Evolutionary conservation across 2,329 filamentous ascomycete genomes (phyloP), one percentile per base, ranked within the genome.

Genomic region (Mycosphaerella sp.): DNA sequence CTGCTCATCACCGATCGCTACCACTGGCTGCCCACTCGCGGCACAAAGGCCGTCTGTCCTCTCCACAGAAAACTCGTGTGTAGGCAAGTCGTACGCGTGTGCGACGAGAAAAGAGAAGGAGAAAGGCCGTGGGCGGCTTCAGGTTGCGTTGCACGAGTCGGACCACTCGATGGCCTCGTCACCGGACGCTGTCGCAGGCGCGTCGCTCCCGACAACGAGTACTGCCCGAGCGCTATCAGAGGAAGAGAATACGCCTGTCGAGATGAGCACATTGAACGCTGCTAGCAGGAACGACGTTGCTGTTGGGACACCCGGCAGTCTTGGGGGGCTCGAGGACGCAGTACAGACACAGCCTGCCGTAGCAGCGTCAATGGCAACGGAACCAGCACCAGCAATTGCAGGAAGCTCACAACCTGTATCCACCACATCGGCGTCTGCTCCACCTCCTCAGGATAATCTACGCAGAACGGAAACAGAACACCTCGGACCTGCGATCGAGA

Each of bases 401-500:
- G 45, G 44, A 42, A 46, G 41, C 14, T 34, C 12, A n/a, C 58
- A 38, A n/a, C 51, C 48, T 34, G 17, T 38, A 23, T 14, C 48
- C 9, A 14, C 54, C 4, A 21, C 50, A 31, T 32, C 42, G 6
- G n/a, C 48, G 7, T 21, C 52, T 12, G 12, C 56, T 45, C 17
- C 53, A 46, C 21, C 56, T 48, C 11, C 52, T 32, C 48, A 59
- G 47, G 39, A 34, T 36, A 26, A 31, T 12, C 62, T 72, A 43
- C 68, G 61, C 45, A 69, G 72, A 53, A 65, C 65, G 53, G 71
- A 75, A 58, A 72, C 72, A 23, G 73, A 75, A 64, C 73, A 73
- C 46, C 74, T 76, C 51, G 74, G 74, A n/a, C 73, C 74, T 14
- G 74, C 73, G 7, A 73, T 73, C 59, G 48, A 51, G 34, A 21